Conservation (phyloP, 2,329 filamentous ascomycete species). For the Gnomoniopsis sp. region DNA sequence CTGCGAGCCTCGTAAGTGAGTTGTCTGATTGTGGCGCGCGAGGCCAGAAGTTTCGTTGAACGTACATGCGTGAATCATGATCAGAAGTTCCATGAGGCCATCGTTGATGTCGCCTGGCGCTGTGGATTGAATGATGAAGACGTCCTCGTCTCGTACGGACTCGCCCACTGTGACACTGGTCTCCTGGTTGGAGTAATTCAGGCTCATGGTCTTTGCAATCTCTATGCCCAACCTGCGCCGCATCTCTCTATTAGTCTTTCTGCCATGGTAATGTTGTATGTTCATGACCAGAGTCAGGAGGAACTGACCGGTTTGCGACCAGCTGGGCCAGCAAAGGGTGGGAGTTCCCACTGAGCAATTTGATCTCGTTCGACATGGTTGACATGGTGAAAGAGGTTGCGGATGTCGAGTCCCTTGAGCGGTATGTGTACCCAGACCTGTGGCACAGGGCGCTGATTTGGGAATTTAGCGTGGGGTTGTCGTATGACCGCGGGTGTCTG, state of each 20-base stretch:
- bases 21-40: background rate
- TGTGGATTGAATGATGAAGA: conserved; percentile 95
- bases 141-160: conserved; percentile 95
- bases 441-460: conserved; percentile 1
- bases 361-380: conserved; percentile 50
- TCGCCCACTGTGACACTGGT: conserved; percentile 92
- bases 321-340: conserved; percentile 19
- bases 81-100: conserved; percentile 94
- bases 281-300: background rate
- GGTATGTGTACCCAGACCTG: conserved; percentile 7
- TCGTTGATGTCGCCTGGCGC: conserved; percentile 96
- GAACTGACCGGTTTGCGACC: conserved; percentile 40
- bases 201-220: conserved; percentile 72
- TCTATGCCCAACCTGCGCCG: conserved; percentile 66
- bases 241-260: background rate
- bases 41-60: background rate
- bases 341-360: conserved; percentile 42
- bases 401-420: conserved; percentile 5
- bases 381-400: conserved; percentile 15
- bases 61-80: conserved; percentile 93
- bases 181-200: conserved; percentile 85
- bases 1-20: conserved; percentile 6
- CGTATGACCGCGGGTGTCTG: background rate
- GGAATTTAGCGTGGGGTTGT: conserved; percentile 16
- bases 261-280: background rate